A percentile compares a stretch with the other conserved stretches of the same genome.
Evolutionary conservation across 2,329 filamentous ascomycete genomes (phyloP).

Genomic region (Madurella mycetomatis): DNA sequence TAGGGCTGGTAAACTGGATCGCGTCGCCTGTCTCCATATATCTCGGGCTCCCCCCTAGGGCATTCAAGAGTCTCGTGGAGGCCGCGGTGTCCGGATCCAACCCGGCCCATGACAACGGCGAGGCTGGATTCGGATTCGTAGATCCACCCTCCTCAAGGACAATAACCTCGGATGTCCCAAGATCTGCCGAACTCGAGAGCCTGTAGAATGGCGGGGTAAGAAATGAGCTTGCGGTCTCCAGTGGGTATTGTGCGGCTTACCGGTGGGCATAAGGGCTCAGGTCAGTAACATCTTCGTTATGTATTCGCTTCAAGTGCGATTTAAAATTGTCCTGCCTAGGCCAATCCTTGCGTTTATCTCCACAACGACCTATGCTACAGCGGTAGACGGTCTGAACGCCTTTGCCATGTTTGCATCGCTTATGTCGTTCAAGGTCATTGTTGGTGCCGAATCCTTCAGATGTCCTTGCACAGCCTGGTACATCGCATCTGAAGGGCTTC

Average conservation of each 20-base stretch:
- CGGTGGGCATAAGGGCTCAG: slow-evolving; percentile 33
- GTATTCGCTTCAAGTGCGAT: slow-evolving; percentile 68
- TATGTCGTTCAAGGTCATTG: slow-evolving; percentile 80
- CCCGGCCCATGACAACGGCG: slow-evolving; percentile 4
- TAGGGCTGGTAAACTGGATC: neutral
- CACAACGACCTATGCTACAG: slow-evolving; percentile 56
- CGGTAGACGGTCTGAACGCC: slow-evolving; percentile 51
- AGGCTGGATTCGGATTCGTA: neutral
- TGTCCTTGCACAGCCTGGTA: slow-evolving; percentile 50
- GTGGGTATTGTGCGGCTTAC: slow-evolving; percentile 23
- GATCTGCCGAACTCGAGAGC: neutral
- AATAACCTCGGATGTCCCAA: neutral
- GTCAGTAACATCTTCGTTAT: slow-evolving; percentile 40
- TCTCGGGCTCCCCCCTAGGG: neutral
- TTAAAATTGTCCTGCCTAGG: slow-evolving; percentile 83
- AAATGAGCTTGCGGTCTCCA: too few relatives aligned
- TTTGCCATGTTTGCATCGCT: slow-evolving; percentile 61
- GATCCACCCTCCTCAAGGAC: neutral
- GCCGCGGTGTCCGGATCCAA: slow-evolving; percentile 1
- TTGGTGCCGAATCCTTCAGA: slow-evolving; percentile 67
- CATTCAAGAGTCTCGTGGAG: neutral
- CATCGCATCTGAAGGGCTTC: slow-evolving; percentile 61
- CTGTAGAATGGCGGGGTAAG: neutral
- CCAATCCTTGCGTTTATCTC: slow-evolving; percentile 65
- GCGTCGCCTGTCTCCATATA: neutral